A percentile compares a stretch with the other conserved stretches of the same genome.
Evolutionary conservation across 176 grass and related monocot genomes (phyloP).

Genomic region (Lolium multiflorum): DNA sequence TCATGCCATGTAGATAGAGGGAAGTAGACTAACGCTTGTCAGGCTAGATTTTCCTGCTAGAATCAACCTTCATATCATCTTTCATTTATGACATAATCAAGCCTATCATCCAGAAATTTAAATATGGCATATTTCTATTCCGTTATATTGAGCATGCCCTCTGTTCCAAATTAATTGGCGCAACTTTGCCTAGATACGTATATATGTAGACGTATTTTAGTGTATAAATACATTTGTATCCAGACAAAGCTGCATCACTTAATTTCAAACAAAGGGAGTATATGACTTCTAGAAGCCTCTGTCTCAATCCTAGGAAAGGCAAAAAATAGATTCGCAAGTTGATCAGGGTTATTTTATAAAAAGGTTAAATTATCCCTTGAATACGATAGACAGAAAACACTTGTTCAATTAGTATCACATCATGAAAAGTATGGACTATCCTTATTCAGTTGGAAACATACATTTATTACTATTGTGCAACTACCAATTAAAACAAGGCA

Average conservation of each 20-base stretch:
- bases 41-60: not conserved
- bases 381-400: not conserved
- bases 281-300: not conserved
- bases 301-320: not conserved
- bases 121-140: not conserved
- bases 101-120: not conserved
- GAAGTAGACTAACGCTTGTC: not conserved
- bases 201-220: too few species aligned
- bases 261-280: not conserved
- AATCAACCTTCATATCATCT: not conserved
- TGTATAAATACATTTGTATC: too few species aligned
- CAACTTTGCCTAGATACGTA: too few species aligned
- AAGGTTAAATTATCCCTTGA: not conserved
- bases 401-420: not conserved
- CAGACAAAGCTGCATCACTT: too few species aligned
- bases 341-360: not conserved
- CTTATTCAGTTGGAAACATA: not conserved
- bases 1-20: not conserved
- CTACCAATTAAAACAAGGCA: not conserved
- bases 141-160: not conserved
- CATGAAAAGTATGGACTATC: conserved; percentile 1
- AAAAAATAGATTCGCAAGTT: not conserved
- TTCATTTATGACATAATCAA: not conserved
- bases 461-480: not conserved
- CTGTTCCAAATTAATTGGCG: too few species aligned